Evolutionary conservation across 2,329 filamentous ascomycete species (phyloP), one percentile per base, ranked within the genome.

Genomic region (Arthrobotrys iridis): DNA sequence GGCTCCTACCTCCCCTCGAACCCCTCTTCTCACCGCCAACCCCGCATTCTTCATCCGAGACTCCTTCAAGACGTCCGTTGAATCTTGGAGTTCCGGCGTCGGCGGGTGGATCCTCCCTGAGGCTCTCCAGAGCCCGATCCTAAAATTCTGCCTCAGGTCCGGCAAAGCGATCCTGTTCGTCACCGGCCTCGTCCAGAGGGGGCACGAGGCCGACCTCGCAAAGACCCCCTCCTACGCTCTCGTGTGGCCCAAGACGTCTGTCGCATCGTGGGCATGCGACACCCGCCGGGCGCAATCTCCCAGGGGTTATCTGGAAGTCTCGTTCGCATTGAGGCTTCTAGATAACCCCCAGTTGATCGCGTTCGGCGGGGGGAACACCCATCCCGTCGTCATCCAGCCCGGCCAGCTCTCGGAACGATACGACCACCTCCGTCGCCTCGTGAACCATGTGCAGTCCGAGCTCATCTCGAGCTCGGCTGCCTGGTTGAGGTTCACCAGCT

Each of bases 241-340:
- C 13, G 65, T 70, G 20, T 70, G 65, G 65, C 33, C 37, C 5
- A 5, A 41, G 1, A 20, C 24, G 18, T 37, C 20, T 4, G 8
- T 70, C 13, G 65, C 22, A 4, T 58, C 65, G 8, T 70, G 65
- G 65, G 18, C 26, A 6, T 43, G 30, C n/a, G 64, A 70, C 11
- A 55, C 33, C 11, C 35, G 8, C 11, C 26, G 40, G 3, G 5
- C 46, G n/a, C 24, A 11, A 20, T 35, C 15, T 20, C 11, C 10
- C 2, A n/a, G n/a, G 7, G 33, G 45, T 3, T 26, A 26, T 40
- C 13, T 60, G 8, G 52, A 70, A 4, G 24, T 40, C 2, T 45
- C 50, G 15, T 43, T 70, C 18, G 55, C 65, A 8, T 43, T 40
- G 18, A 55, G 50, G 28, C 24, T 62, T n/a, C 20, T 55, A 3